Evolutionary conservation across 1,284 basidiomycete genomes (phyloP), one percentile per base, ranked within the genome.

Genomic region (Heterobasidion parviporum): DNA sequence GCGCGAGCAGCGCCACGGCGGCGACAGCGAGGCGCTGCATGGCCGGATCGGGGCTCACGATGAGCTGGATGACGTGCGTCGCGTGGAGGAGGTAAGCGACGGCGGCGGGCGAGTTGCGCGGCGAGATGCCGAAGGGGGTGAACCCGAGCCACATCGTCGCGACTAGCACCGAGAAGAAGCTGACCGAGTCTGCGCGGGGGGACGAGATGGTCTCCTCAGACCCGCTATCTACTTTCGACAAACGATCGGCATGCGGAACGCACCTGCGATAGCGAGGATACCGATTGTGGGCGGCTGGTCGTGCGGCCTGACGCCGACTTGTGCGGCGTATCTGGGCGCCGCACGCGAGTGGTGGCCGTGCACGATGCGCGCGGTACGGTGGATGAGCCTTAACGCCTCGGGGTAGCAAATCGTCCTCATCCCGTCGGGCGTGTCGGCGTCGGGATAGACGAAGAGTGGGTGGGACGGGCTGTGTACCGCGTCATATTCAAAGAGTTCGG

Each of bases 61-160:
- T 53, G 32, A 50, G 51, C 35, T 56, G 55, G 16, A 41, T 15
- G 18, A 56, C 52, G 16, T 43, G n/a, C n/a, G 52, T 53, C 32
- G 10, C 33, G 15, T 32, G n/a, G 18, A 56, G 10, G 14, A 56
- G 46, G 26, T 56, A 52, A 12, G 55, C 55, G 10, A 56, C 51
- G 14, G 45, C 55, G 8, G 34, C 36, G 18, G 52, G 36, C 2
- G 55, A 56, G 35, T 56, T 56, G n/a, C 55, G 50, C 7, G 47
- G 45, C 15, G 67, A 68, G 49, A 68, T 59, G 4, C 63, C 60
- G 56, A 69, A 67, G 2, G 60, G 56, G 7, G 52, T 51, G 33
- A 51, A 60, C 10, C 63, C 63, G 10, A 60, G 58, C 8, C 55
- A 61, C 57, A 64, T 59, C 26, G 62, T 57, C 35, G 59, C 62